Base-by-base conservation (phyloP, 371 early-diverging fungal species). In the Apophysomyces trapeziformis region DNA sequence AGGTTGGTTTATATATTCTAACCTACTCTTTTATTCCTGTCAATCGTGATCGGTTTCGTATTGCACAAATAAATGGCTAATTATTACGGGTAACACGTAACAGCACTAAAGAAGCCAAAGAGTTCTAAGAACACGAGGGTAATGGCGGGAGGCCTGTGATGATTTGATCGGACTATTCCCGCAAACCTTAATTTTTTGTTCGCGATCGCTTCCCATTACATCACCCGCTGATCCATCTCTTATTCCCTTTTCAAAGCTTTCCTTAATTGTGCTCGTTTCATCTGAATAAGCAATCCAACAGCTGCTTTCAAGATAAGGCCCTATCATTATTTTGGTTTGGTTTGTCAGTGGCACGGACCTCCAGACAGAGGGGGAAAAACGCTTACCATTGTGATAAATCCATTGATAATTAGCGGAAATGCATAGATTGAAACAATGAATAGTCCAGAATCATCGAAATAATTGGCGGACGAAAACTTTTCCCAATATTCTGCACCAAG, bases 361-460 rank as follows among this genome's bases (percentile, higher is more conserved):
- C 2, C 32, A 26, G 32, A 26, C 32, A 35, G 14, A 18, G 54
- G 44, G n/a, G 3, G 21, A 6, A 1, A 50, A 12, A 12, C 38
- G 35, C 66, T 70, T 74, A 85, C 83, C 70, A 83, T 57, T n/a
- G 74, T 63, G 18, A 82, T 26, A 43, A 77, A 69, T 26, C 70
- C 68, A 50, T 85, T 81, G 38, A 74, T 64, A 38, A 85, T 45
- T 35, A 85, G 65, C 0, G 85, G 85, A 16, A 75, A 71, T 7
- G 82, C 73, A 60, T 82, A 85, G 5, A 82, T 66, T 8, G 74
- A 65, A 1, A 78, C 78, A 45, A 76, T 72, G 64, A 85, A 83
- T 43, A 79, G 36, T 7, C 85, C 85, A 7, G 71, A 69, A 4
- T 63, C 61, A 56, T 85, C 85, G 68, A 85, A 85, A 58, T 85